Evolutionary conservation across 2,329 filamentous ascomycete species (phyloP).

Genomic region (Ceratocystis albifundus): DNA sequence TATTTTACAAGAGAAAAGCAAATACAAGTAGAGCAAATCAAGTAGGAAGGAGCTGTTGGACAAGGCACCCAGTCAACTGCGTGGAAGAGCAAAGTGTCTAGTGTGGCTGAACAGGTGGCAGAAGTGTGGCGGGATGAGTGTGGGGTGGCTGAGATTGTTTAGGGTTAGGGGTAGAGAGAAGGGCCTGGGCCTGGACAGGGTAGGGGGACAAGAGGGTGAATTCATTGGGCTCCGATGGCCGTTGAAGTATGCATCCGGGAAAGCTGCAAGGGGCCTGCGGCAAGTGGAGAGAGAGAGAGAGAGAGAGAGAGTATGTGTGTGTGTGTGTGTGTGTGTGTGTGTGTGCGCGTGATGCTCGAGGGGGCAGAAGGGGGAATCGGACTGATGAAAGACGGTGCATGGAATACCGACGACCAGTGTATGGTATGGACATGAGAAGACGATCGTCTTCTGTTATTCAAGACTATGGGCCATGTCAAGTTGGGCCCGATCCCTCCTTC

Average conservation of each 20-base stretch:
- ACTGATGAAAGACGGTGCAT: neutral
- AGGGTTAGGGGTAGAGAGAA: no score
- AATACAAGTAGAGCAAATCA: neutral
- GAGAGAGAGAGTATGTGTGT: no score
- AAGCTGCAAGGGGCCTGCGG: slow-evolving; percentile 5
- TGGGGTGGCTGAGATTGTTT: no score
- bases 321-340: no score
- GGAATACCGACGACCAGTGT: no score
- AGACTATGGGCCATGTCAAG: no score
- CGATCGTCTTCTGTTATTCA: no score
- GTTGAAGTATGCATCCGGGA: neutral
- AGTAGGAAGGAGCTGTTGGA: neutral
- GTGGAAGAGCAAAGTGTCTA: slow-evolving; percentile 6
- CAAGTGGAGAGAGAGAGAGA: slow-evolving; percentile 9
- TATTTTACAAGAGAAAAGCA: slow-evolving; percentile 1
- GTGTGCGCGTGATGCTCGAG: neutral
- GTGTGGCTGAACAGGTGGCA: neutral
- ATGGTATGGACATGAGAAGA: no score
- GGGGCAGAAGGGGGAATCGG: neutral
- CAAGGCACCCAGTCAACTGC: slow-evolving; percentile 22
- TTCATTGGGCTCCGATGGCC: neutral
- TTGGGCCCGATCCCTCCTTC: neutral
- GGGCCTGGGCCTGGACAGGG: neutral
- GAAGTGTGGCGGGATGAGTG: neutral
- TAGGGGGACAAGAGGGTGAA: neutral